These are phyloP conservation scores for Pythium utonaiense DNA, from an alignment of 352 stramenopile genomes.

Conservation along the genomic window DNA sequence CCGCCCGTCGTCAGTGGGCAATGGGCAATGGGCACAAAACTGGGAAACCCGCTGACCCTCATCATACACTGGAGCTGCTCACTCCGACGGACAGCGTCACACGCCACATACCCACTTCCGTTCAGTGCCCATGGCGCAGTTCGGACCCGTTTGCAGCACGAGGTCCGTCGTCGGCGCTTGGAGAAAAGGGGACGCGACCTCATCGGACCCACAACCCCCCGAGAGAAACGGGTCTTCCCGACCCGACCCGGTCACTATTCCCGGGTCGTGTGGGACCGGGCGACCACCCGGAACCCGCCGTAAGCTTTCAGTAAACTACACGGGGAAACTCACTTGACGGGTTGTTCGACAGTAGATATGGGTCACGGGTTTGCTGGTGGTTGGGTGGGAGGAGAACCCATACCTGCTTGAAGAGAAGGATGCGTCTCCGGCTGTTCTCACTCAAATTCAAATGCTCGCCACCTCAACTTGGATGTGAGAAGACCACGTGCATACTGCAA, in stretches of 20 bases:
- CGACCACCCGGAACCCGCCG: slow-evolving; percentile 9
- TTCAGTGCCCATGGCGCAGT: slow-evolving; percentile 18
- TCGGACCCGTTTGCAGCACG: slow-evolving; percentile 16
- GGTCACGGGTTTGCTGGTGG: neutral
- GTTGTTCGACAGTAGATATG: slow-evolving; percentile 4
- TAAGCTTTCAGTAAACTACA: slow-evolving; percentile 1
- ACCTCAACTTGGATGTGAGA: neutral
- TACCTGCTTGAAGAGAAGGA: slow-evolving; percentile 16
- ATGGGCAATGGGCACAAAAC: slow-evolving; percentile 28
- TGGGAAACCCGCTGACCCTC: slow-evolving; percentile 24
- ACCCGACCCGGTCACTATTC: slow-evolving; percentile 20
- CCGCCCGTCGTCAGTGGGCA: slow-evolving; percentile 17
- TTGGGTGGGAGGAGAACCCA: neutral
- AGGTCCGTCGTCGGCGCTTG: slow-evolving; percentile 1
- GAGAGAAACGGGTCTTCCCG: slow-evolving; percentile 9
- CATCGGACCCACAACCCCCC: slow-evolving; percentile 17
- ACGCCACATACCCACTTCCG: slow-evolving; percentile 13
- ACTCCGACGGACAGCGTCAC: neutral
- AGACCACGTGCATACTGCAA: too few species aligned
- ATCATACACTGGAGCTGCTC: slow-evolving; percentile 13
- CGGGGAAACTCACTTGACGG: slow-evolving; percentile 3
- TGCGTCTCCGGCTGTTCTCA: slow-evolving; percentile 5
- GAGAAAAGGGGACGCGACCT: slow-evolving; percentile 20
- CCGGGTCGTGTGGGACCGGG: neutral
- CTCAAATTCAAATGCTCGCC: slow-evolving; percentile 8